phyloP scores from a whole-genome alignment of 2,329 filamentous ascomycete species.

The Colletotrichum spaethianum region DNA sequence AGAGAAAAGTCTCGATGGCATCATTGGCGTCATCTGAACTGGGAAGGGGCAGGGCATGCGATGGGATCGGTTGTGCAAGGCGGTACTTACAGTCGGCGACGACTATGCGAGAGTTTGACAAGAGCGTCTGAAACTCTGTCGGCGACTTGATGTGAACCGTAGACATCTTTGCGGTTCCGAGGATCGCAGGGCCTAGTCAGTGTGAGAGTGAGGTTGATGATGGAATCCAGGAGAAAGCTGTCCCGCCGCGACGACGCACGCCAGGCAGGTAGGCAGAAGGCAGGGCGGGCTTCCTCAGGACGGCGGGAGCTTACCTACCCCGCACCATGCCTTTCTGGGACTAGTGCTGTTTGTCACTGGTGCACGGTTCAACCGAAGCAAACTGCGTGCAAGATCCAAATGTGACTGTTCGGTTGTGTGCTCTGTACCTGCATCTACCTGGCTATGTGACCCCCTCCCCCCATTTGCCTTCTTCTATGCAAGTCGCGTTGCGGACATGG shows the following conservation, averaged over 20 bases:
- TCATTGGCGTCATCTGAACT: constrained; percentile 21
- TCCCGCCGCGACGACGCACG: constrained; percentile 24
- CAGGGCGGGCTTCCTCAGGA: constrained; percentile 15
- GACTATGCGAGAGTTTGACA: constrained; percentile 82
- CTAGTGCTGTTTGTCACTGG: background rate
- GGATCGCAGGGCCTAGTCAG: constrained; percentile 7
- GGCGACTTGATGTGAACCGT: constrained; percentile 57
- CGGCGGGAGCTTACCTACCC: constrained; percentile 32
- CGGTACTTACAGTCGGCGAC: constrained; percentile 86
- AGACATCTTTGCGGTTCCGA: constrained; percentile 48
- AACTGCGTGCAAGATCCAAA: background rate
- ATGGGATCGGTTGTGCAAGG: constrained; percentile 3
- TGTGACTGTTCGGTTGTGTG: background rate
- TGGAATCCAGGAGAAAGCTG: constrained; percentile 36
- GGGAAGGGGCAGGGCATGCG: constrained; percentile 49
- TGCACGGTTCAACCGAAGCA: constrained; percentile 14
- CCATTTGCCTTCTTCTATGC: background rate
- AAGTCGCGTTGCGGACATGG: too few species aligned
- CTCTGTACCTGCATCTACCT: background rate
- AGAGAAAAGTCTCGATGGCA: background rate
- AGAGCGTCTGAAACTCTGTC: constrained; percentile 76
- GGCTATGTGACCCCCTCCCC: background rate
- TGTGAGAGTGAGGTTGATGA: constrained; percentile 23
- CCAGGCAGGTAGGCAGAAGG: constrained; percentile 20
- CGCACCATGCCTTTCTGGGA: constrained; percentile 38